Percentiles rank a stretch among this genome's conserved stretches.
These are phyloP conservation scores for Gynandropsis gynandra DNA, from an alignment of 345 rosid species.

Conservation along the genomic window DNA sequence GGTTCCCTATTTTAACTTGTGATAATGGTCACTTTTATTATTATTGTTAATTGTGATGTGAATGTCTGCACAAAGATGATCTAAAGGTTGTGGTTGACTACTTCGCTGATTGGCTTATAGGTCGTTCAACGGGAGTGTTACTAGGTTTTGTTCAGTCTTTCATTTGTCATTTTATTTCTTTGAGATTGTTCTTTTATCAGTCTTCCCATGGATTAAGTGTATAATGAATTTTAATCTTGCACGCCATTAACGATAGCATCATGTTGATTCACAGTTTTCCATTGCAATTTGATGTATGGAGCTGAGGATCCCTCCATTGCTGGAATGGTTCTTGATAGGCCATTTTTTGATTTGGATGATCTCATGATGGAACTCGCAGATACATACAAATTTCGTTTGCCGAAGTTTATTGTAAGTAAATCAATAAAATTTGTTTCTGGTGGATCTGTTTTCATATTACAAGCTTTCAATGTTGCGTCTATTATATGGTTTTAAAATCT, in stretches of 20 bases:
- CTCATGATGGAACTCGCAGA: slow-evolving; percentile 93
- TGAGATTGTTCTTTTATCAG: slow-evolving; percentile 7
- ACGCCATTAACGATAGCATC: slow-evolving; percentile 6
- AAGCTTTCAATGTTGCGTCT: slow-evolving; percentile 3
- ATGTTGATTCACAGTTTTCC: slow-evolving; percentile 4
- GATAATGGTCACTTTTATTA: too few relatives aligned
- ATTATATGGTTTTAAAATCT: slow-evolving; percentile 9
- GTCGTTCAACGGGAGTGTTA: too few relatives aligned
- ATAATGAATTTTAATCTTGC: background rate
- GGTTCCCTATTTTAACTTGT: too few relatives aligned
- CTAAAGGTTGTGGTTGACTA: slow-evolving; percentile 72
- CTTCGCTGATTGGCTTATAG: slow-evolving; percentile 85
- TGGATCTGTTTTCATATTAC: slow-evolving; percentile 4
- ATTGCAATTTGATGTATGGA: slow-evolving; percentile 72
- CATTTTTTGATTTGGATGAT: slow-evolving; percentile 87
- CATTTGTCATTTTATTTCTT: background rate
- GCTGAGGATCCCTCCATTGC: slow-evolving; percentile 88
- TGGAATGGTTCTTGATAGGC: slow-evolving; percentile 92
- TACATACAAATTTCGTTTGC: too few relatives aligned
- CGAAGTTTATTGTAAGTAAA: slow-evolving; percentile 84
- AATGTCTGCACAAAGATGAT: slow-evolving; percentile 71
- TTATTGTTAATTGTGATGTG: slow-evolving; percentile 11
- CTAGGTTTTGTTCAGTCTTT: too few relatives aligned
- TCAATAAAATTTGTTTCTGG: too few relatives aligned
- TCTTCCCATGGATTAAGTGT: too few relatives aligned